A percentile compares a stretch with the other conserved stretches of the same genome.
These are phyloP conservation scores for Omphalotus guepiniiformis DNA, from an alignment of 768 basidiomycete genomes.

Conservation along the genomic window DNA sequence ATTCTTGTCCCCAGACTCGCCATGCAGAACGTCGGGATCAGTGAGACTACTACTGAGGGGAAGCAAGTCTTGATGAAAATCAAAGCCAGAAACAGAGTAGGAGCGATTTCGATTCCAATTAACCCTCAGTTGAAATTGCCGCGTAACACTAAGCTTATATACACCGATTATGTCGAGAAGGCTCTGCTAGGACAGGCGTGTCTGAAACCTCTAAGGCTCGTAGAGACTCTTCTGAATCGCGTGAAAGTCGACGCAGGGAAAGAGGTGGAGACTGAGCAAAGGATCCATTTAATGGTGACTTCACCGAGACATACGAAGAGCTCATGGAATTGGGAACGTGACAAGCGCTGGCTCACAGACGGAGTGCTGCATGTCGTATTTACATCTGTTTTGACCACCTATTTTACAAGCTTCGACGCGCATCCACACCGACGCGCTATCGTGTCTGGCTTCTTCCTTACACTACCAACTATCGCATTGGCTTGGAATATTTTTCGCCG, in stretches of 20 bases:
- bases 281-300: slow-evolving; percentile 3
- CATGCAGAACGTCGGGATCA: slow-evolving; percentile 51
- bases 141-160: too few relatives aligned
- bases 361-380: too few relatives aligned
- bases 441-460: too few relatives aligned
- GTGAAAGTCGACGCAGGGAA: slow-evolving; percentile 33
- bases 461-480: too few relatives aligned
- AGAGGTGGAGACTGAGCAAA: slow-evolving; percentile 24
- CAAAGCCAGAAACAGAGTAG: slow-evolving; percentile 71
- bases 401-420: not conserved
- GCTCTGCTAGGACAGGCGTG: slow-evolving; percentile 36
- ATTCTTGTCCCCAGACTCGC: slow-evolving; percentile 59
- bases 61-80: slow-evolving; percentile 73
- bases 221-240: slow-evolving; percentile 70
- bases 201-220: slow-evolving; percentile 76
- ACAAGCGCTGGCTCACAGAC: not conserved
- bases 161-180: slow-evolving; percentile 34
- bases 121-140: too few relatives aligned
- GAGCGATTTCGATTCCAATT: slow-evolving; percentile 56
- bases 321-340: slow-evolving; percentile 1
- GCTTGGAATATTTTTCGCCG: not conserved
- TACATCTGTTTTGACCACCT: too few relatives aligned
- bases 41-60: slow-evolving; percentile 76
- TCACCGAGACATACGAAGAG: slow-evolving; percentile 7
- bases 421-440: too few relatives aligned